These are phyloP conservation scores for Porphyra umbilicalis DNA, from an alignment of 31 red algal genomes.

Conservation along the genomic window DNA sequence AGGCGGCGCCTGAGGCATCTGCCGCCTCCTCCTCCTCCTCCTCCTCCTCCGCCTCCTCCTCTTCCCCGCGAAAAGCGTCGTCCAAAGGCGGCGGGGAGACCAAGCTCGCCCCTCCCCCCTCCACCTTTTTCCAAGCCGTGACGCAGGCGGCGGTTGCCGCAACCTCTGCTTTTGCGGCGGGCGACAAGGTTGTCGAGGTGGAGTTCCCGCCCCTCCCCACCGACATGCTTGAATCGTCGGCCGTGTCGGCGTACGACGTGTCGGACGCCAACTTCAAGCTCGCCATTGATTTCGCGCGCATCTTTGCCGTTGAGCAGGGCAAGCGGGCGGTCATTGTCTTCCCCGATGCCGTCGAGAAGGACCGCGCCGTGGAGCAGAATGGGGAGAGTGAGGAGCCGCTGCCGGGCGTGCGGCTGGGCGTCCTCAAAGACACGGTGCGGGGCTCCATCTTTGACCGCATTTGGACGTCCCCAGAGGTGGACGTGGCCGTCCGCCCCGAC, in stretches of 20 bases:
- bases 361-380: constrained; percentile 56
- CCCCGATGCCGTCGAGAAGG: constrained; percentile 80
- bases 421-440: constrained; percentile 30
- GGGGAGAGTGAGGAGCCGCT: constrained; percentile 51
- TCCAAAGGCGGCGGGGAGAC: background rate
- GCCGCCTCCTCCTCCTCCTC: background rate
- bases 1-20: background rate
- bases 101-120: constrained; percentile 50
- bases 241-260: constrained; percentile 71
- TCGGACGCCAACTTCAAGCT: constrained; percentile 80
- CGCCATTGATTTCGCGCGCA: constrained; percentile 67
- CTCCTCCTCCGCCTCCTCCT: background rate
- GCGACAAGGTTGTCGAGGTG: constrained; percentile 70
- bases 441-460: constrained; percentile 58
- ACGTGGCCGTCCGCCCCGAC: constrained; percentile 48
- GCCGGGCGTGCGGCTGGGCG: constrained; percentile 35
- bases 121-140: constrained; percentile 78
- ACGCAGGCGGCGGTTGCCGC: constrained; percentile 49
- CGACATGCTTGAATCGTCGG: constrained; percentile 46
- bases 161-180: constrained; percentile 28
- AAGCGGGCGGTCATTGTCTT: constrained; percentile 50
- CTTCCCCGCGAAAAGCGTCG: background rate
- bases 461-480: constrained; percentile 43
- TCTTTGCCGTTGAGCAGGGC: constrained; percentile 31
- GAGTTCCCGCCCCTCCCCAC: constrained; percentile 93